Conservation (phyloP, 1,284 basidiomycete species). For the Trichosporon sp. region DNA sequence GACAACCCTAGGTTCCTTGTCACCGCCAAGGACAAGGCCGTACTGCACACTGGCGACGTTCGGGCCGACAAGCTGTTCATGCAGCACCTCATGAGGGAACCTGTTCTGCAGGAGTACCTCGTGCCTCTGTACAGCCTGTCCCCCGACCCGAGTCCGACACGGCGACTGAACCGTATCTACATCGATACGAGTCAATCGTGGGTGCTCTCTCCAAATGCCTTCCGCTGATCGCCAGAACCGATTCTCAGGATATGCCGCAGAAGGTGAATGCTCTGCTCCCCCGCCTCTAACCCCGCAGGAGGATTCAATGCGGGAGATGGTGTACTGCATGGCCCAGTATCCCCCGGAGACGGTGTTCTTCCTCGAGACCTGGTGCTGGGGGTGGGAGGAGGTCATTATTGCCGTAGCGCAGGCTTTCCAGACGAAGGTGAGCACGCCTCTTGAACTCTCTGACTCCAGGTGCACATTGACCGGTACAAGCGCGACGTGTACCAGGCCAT, state of each 20-base stretch:
- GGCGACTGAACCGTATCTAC: conserved; percentile 68
- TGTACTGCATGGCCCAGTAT: conserved; percentile 64
- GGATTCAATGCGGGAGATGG: conserved; percentile 62
- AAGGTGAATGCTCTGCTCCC: conserved; percentile 55
- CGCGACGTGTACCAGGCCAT: conserved; percentile 60
- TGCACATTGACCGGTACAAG: conserved; percentile 88
- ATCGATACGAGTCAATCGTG: conserved; percentile 63
- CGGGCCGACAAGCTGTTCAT: conserved; percentile 78
- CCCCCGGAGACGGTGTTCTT: conserved; percentile 71
- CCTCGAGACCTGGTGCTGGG: conserved; percentile 90
- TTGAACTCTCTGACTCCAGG: conserved; percentile 51
- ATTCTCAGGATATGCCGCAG: conserved; percentile 57
- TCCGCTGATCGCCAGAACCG: not conserved
- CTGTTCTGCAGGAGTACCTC: conserved; percentile 66
- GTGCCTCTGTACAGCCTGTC: conserved; percentile 30
- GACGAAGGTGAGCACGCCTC: conserved; percentile 53
- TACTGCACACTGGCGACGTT: conserved; percentile 90
- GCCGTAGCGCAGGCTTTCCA: conserved; percentile 63
- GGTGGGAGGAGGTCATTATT: conserved; percentile 80
- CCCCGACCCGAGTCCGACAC: not conserved
- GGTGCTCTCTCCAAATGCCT: conserved; percentile 13
- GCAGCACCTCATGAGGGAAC: conserved; percentile 62
- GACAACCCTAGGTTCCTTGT: conserved; percentile 70
- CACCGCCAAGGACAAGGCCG: conserved; percentile 63
- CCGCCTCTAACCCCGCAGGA: conserved; percentile 51